Conservation (phyloP, 2,329 filamentous ascomycete genomes). For the Pseudogymnoascus sp. region DNA sequence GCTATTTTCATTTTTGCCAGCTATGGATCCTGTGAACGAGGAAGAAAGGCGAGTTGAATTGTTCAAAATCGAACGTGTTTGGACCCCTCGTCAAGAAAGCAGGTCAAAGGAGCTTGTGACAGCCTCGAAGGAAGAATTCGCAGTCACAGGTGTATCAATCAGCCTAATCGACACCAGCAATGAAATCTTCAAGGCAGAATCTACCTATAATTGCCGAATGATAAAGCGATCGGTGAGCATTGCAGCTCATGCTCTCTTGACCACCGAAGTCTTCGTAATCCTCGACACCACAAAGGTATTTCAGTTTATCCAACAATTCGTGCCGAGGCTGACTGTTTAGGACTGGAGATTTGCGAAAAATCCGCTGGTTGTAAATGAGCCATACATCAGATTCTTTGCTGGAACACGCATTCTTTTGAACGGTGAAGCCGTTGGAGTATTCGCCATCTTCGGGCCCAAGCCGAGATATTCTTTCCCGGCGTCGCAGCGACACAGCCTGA, state of each 20-base stretch:
- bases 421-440: constrained; percentile 25
- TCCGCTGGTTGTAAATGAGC: constrained; percentile 22
- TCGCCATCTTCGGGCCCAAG: constrained; percentile 24
- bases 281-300: constrained; percentile 28
- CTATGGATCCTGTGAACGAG: constrained; percentile 24
- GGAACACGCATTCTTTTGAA: constrained; percentile 28
- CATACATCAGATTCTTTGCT: constrained; percentile 30
- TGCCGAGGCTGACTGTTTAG: constrained; percentile 14
- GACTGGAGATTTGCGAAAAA: constrained; percentile 31
- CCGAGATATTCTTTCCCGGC: constrained; percentile 23
- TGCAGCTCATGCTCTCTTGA: constrained; percentile 30
- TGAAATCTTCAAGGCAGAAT: constrained; percentile 27
- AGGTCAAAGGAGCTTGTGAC: constrained; percentile 19
- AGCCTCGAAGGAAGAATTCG: constrained; percentile 23
- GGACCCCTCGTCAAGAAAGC: constrained; percentile 17
- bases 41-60: constrained; percentile 18
- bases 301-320: background rate
- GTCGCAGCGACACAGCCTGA: constrained; percentile 21
- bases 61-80: constrained; percentile 19
- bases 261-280: constrained; percentile 27
- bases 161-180: constrained; percentile 27
- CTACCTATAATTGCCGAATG: constrained; percentile 21
- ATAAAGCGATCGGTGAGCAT: constrained; percentile 26
- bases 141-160: constrained; percentile 23
- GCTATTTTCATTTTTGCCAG: constrained; percentile 24